phyloP scores from a whole-genome alignment of 2,329 filamentous ascomycete species.

The Kalaharituber pfeilii region DNA sequence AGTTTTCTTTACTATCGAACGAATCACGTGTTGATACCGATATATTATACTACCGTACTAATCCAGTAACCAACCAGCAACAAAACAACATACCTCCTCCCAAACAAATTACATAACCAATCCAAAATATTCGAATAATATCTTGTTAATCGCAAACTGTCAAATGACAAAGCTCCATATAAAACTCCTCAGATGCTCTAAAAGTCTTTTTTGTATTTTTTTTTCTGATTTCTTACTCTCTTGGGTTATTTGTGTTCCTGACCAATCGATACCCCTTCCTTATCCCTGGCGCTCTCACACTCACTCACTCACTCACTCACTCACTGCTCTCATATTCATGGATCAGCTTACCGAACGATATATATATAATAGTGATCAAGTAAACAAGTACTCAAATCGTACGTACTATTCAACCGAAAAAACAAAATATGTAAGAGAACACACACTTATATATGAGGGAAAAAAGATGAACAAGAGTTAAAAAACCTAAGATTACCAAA shows the following conservation, averaged over 20 bases:
- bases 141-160: no score
- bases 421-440: background rate
- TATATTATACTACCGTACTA: no score
- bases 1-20: no score
- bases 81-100: no score
- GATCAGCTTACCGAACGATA: background rate
- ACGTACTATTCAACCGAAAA: background rate
- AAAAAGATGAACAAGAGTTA: slow-evolving; percentile 17
- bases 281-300: background rate
- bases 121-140: no score
- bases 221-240: background rate
- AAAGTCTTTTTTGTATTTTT: background rate
- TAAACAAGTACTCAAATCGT: background rate
- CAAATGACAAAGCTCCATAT: no score
- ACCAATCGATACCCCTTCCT: no score
- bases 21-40: no score
- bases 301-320: background rate
- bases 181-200: no score
- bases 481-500: slow-evolving; percentile 17
- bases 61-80: no score
- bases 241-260: background rate
- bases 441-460: slow-evolving; percentile 8
- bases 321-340: background rate
- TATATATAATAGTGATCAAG: background rate
- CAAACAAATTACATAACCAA: no score